Base-by-base conservation (phyloP, 2,329 filamentous ascomycete genomes). In the Arthrobotrys conoides region DNA sequence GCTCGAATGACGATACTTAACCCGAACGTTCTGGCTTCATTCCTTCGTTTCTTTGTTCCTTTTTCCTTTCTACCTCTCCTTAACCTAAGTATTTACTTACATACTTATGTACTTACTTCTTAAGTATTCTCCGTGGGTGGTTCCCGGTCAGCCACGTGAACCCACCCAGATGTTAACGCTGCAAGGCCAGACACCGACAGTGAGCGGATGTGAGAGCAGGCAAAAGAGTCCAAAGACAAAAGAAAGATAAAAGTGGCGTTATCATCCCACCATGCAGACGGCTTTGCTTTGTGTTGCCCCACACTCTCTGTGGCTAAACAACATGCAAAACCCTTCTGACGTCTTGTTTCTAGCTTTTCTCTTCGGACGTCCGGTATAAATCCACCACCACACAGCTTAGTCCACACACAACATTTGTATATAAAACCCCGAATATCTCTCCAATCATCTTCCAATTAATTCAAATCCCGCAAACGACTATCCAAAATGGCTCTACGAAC, bases 381-480 rank as follows among this genome's bases (percentile, higher is more conserved):
- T 14, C n/a, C 27, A 55, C 51, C n/a, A 55, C 51, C 51, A 38
- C 53, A 22, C 53, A 22, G 14, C 10, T 36, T 59, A 41, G 36
- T 41, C 20, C 55, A 30, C 22, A 36, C 38, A 30, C 38, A 20
- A 16, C 5, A 20, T 9, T 55, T 41, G 44, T 73, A 55, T 67
- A 67, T 68, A 73, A 51, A 18, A 63, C 27, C 33, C 46, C 59
- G 44, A 59, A 65, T 70, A 64, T 70, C 76, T 49, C 69, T 80
- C 81, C 76, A 75, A 75, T 70, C 59, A 73, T 75, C 80, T 80
- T 80, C 77, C 68, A 59, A 68, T 59, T 76, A 67, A 24, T 48
- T 18, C 79, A 76, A 5, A 79, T 36, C 36, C 57, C 36, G 9
- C 44, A 79, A 82, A 77, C 65, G 81, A 70, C 41, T 18, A 64